Evolutionary conservation across 305 asterid species (phyloP).

Genomic region (Fraxinus sp.): DNA sequence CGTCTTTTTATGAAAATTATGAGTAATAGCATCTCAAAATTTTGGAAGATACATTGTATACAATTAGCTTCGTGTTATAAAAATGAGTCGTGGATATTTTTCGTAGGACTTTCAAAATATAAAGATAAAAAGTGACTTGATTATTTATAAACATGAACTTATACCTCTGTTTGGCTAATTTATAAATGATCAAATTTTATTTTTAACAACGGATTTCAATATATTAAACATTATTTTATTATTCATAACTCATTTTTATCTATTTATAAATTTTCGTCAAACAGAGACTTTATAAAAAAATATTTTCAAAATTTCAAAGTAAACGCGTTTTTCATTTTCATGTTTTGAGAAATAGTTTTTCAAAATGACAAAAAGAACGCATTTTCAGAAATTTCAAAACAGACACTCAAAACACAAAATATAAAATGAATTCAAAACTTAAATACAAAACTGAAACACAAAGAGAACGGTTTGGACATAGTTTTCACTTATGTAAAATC

Average conservation of each 20-base stretch:
- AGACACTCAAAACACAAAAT: too few relatives aligned
- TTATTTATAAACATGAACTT: background rate
- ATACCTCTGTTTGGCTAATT: background rate
- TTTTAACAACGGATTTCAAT: background rate
- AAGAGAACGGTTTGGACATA: too few relatives aligned
- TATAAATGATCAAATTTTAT: background rate
- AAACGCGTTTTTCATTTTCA: too few relatives aligned
- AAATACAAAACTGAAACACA: too few relatives aligned
- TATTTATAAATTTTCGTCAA: background rate
- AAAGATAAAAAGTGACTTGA: background rate
- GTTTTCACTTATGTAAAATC: too few relatives aligned
- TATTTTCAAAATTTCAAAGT: too few relatives aligned
- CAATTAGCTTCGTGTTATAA: background rate
- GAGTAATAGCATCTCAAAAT: background rate
- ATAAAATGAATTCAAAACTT: too few relatives aligned
- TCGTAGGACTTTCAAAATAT: background rate
- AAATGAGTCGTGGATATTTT: too few relatives aligned
- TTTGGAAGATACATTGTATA: background rate
- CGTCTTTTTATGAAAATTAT: too few relatives aligned
- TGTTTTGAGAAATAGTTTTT: too few relatives aligned
- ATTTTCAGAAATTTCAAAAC: too few relatives aligned
- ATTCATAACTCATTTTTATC: background rate
- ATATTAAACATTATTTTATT: background rate
- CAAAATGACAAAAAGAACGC: too few relatives aligned
- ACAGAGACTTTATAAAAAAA: background rate